phyloP scores from a whole-genome alignment of 257 asterid species.

The Gentiana straminea region DNA sequence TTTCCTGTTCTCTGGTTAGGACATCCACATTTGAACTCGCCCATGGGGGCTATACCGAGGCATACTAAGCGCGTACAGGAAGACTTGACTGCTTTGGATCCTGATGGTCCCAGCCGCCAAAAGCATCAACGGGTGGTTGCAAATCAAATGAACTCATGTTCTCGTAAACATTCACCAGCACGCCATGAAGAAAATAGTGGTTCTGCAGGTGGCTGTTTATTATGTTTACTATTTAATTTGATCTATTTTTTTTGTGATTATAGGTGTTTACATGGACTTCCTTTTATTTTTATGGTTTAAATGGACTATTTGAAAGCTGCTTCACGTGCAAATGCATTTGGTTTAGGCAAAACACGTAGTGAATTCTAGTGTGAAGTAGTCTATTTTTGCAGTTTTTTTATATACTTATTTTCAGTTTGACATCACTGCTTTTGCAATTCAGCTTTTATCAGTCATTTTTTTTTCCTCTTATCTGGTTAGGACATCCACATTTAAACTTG shows the following conservation, averaged over 20 bases:
- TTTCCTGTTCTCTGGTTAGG: conserved; percentile 3
- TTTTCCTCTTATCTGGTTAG: conserved; percentile 2
- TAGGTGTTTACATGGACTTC: no score
- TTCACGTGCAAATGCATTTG: no score
- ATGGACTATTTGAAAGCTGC: no score
- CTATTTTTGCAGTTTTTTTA: no score
- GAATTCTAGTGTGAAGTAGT: no score
- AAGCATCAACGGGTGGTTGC: conserved; percentile 4
- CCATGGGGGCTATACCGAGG: conserved; percentile 7
- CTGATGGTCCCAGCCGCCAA: conserved; percentile 5
- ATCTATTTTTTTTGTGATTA: no score
- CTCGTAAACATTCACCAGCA: background rate
- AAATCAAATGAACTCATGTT: background rate
- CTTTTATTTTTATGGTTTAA: no score
- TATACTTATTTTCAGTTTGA: no score
- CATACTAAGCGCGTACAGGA: conserved; percentile 2
- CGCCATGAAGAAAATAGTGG: conserved; percentile 1
- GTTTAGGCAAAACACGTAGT: no score
- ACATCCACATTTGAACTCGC: conserved; percentile 5
- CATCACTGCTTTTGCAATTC: no score
- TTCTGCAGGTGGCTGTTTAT: conserved; percentile 3
- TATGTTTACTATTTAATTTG: background rate
- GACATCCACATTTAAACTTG: conserved; percentile 3
- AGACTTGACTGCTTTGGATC: background rate
- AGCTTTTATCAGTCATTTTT: no score